phyloP scores from a whole-genome alignment of 1,139 yeast species.

The Torulaspora globosa region DNA sequence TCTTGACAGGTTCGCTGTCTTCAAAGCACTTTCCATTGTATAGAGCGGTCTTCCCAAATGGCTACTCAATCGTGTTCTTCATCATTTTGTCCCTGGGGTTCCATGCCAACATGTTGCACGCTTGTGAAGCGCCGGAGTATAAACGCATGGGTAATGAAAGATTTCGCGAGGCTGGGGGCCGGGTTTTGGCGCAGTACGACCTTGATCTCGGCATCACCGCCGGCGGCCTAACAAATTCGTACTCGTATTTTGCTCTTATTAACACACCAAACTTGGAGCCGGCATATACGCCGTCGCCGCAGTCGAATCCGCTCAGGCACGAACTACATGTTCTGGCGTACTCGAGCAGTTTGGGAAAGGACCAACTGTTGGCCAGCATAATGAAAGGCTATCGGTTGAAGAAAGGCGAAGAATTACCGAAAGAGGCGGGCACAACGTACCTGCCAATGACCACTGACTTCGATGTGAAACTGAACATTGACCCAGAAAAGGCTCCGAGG shows the following conservation, averaged over 20 bases:
- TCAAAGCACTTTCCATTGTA: slow-evolving; percentile 53
- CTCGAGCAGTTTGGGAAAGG: slow-evolving; percentile 38
- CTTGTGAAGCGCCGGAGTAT: slow-evolving; percentile 60
- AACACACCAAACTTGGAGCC: slow-evolving; percentile 63
- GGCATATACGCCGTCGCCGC: slow-evolving; percentile 68
- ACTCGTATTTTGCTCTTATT: slow-evolving; percentile 65
- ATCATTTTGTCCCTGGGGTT: slow-evolving; percentile 82
- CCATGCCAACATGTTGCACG: slow-evolving; percentile 78
- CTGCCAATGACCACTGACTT: slow-evolving; percentile 35
- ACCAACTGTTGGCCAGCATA: slow-evolving; percentile 53
- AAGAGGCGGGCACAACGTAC: slow-evolving; percentile 46
- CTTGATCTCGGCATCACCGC: slow-evolving; percentile 20
- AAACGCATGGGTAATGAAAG: slow-evolving; percentile 61
- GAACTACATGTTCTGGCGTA: slow-evolving; percentile 55
- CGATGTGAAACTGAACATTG: slow-evolving; percentile 34
- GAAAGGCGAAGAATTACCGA: slow-evolving; percentile 49
- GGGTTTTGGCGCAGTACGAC: slow-evolving; percentile 42
- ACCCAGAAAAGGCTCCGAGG: slow-evolving; percentile 18
- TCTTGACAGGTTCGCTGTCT: slow-evolving; percentile 40
- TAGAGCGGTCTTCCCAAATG: slow-evolving; percentile 50
- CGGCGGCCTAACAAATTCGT: slow-evolving; percentile 37
- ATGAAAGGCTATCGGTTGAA: slow-evolving; percentile 49
- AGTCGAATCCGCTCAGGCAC: slow-evolving; percentile 50
- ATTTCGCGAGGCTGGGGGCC: slow-evolving; percentile 63
- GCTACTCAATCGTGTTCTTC: slow-evolving; percentile 45